These are phyloP conservation scores for Pleurotus cornucopiae DNA, from an alignment of 768 basidiomycete genomes.

Conservation along the genomic window DNA sequence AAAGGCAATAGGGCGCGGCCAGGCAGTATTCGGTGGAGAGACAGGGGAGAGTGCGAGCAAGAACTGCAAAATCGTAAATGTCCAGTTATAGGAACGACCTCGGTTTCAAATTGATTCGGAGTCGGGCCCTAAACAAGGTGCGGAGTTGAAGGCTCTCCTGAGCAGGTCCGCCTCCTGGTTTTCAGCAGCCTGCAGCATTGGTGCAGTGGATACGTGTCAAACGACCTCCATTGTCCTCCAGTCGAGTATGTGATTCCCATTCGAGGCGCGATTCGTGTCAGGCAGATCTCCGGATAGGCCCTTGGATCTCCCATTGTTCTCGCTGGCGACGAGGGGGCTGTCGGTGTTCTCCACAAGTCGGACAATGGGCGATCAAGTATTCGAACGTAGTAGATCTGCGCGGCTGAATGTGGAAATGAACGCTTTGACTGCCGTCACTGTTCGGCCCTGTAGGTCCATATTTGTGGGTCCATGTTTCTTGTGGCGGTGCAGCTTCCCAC, in stretches of 20 bases:
- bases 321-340: background rate
- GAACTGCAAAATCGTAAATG: constrained; percentile 9
- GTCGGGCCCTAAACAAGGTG: constrained; percentile 6
- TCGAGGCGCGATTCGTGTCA: background rate
- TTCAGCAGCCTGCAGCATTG: background rate
- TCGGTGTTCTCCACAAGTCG: constrained; percentile 2
- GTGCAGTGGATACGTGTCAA: background rate
- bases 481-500: constrained; percentile 33
- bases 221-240: background rate
- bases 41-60: constrained; percentile 16
- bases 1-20: constrained; percentile 7
- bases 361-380: constrained; percentile 5
- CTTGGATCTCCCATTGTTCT: constrained; percentile 7
- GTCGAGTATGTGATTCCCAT: background rate
- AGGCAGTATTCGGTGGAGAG: constrained; percentile 10
- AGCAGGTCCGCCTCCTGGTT: background rate
- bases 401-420: background rate
- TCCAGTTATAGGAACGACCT: constrained; percentile 6
- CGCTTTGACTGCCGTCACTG: constrained; percentile 7
- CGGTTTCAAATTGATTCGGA: constrained; percentile 9
- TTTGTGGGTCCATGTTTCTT: constrained; percentile 40
- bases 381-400: constrained; percentile 1
- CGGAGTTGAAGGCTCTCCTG: constrained; percentile 4
- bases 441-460: constrained; percentile 12
- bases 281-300: background rate